A percentile compares a stretch with the other conserved stretches of the same genome.
phyloP scores from a whole-genome alignment of 345 rosid species.

The Gossypium raimondii region DNA sequence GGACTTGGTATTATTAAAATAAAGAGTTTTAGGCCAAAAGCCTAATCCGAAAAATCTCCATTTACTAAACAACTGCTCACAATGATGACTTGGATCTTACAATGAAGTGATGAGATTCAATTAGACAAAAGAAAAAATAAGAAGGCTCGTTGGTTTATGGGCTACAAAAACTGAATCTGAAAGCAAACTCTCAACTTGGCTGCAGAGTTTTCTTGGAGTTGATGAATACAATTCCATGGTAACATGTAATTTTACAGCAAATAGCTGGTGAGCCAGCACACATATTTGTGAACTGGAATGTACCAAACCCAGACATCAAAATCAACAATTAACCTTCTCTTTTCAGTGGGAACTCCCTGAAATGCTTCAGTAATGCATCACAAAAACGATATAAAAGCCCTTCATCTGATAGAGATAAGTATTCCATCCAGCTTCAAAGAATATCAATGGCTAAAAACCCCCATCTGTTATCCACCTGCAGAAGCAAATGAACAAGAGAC shows the following conservation, averaged over 20 bases:
- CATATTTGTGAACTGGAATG: neutral
- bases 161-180: neutral
- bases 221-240: conserved; percentile 3
- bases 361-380: conserved; percentile 7
- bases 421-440: neutral
- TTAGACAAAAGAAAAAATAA: neutral
- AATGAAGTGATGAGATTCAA: neutral
- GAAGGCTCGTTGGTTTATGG: neutral
- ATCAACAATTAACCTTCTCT: neutral
- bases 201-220: neutral
- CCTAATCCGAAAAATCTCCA: neutral
- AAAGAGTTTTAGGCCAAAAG: neutral
- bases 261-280: conserved; percentile 12
- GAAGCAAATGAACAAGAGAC: neutral
- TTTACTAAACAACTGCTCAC: neutral
- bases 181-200: neutral
- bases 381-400: neutral
- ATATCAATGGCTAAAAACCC: neutral
- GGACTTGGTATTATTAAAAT: neutral
- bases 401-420: conserved; percentile 7
- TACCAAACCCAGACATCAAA: neutral
- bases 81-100: conserved; percentile 1
- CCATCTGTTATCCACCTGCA: conserved; percentile 17
- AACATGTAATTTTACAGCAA: conserved; percentile 13
- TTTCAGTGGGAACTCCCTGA: neutral